These are phyloP conservation scores for Fraxinus platypoda DNA, from an alignment of 305 asterid genomes.

Conservation along the genomic window DNA sequence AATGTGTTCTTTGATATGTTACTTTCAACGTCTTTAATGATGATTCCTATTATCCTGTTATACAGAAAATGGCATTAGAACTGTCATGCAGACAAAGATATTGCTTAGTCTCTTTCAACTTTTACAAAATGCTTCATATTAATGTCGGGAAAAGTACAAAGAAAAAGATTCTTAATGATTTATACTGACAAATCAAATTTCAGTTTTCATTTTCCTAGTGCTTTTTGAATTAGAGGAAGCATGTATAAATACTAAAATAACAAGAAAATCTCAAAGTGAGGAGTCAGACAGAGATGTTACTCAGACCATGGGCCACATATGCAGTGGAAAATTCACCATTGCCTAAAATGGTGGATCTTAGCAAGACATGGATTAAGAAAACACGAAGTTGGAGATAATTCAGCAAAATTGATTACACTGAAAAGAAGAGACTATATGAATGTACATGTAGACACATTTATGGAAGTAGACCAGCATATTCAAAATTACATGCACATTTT, in stretches of 20 bases:
- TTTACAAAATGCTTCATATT: conserved; percentile 4
- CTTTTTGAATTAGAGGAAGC: neutral
- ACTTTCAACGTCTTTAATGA: conserved; percentile 81
- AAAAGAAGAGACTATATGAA: neutral
- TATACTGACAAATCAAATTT: neutral
- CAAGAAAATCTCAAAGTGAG: neutral
- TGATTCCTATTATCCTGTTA: conserved; percentile 75
- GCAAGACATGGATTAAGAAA: neutral
- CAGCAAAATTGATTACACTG: neutral
- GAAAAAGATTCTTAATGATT: conserved; percentile 1
- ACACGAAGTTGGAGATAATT: neutral
- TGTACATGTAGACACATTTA: neutral
- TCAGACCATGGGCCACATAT: neutral
- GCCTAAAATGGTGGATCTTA: neutral
- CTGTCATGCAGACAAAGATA: conserved; percentile 11
- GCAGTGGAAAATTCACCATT: conserved; percentile 4
- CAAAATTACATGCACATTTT: conserved; percentile 11
- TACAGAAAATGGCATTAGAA: conserved; percentile 33
- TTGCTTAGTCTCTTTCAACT: neutral
- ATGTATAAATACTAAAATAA: neutral
- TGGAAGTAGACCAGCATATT: neutral
- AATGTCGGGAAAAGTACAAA: conserved; percentile 3
- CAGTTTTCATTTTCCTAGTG: conserved; percentile 6
- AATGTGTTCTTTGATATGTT: conserved; percentile 68
- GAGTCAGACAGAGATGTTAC: neutral